Percentiles rank a stretch among this genome's conserved stretches.
These are phyloP conservation scores for Annulohypoxylon truncatum DNA, from an alignment of 2,329 filamentous ascomycete species.

Conservation along the genomic window DNA sequence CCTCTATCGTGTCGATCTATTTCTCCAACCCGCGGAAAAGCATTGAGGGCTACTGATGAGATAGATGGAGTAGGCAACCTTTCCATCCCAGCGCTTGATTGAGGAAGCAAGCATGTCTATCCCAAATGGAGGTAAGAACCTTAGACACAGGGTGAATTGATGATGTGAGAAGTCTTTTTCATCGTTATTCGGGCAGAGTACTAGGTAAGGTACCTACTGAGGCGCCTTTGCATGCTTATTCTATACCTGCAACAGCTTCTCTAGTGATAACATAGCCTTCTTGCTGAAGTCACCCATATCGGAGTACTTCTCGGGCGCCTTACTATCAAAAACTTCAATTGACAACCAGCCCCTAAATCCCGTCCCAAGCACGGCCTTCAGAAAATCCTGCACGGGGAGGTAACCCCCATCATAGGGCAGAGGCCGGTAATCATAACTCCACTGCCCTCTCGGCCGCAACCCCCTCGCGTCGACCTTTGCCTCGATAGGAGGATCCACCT, in stretches of 20 bases:
- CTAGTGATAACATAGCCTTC: conserved; percentile 62
- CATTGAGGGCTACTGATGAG: too few relatives aligned
- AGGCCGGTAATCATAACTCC: conserved; percentile 78
- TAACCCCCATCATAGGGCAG: conserved; percentile 78
- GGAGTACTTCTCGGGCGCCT: conserved; percentile 61
- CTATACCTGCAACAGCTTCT: conserved; percentile 52
- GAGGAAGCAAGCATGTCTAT: too few relatives aligned
- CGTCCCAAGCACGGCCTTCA: conserved; percentile 73
- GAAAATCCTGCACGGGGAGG: conserved; percentile 73
- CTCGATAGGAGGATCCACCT: conserved; percentile 65
- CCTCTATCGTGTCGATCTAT: too few relatives aligned
- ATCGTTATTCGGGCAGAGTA: too few relatives aligned
- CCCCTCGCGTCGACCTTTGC: conserved; percentile 62
- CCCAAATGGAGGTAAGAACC: too few relatives aligned
- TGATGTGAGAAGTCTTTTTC: too few relatives aligned
- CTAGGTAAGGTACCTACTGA: too few relatives aligned
- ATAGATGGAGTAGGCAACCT: too few relatives aligned
- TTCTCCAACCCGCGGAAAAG: too few relatives aligned
- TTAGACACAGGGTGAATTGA: too few relatives aligned
- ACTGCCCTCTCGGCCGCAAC: conserved; percentile 69
- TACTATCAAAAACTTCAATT: conserved; percentile 76
- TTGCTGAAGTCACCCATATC: conserved; percentile 60
- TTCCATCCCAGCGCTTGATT: too few relatives aligned
- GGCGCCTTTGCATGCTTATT: conserved; percentile 20
- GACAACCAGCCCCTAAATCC: conserved; percentile 76